Percentiles rank a stretch among this genome's conserved stretches.
Evolutionary conservation across 2,329 filamentous ascomycete species (phyloP).

Genomic region (Xylaria sp.): DNA sequence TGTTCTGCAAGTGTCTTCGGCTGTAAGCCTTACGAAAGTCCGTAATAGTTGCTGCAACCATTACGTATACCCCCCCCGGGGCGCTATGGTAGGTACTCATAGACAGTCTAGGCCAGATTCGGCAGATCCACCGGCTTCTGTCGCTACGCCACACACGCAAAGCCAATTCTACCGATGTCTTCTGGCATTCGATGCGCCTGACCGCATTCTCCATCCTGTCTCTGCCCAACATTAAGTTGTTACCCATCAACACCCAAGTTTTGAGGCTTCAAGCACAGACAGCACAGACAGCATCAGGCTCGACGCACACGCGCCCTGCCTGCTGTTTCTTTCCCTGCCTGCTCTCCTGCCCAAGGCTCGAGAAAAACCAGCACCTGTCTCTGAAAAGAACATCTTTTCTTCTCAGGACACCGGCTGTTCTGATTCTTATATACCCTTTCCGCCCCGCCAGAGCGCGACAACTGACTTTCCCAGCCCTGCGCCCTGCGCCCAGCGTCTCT

Average conservation of each 20-base stretch:
- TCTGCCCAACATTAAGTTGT: conserved; percentile 30
- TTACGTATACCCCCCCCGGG: too few species aligned
- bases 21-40: too few species aligned
- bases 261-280: conserved; percentile 29
- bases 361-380: conserved; percentile 22
- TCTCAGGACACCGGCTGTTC: conserved; percentile 17
- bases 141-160: neutral
- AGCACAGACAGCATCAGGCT: conserved; percentile 29
- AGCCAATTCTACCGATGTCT: neutral
- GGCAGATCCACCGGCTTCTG: neutral
- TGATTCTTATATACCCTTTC: conserved; percentile 23
- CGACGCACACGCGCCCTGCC: conserved; percentile 26
- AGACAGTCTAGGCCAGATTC: neutral
- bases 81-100: too few species aligned
- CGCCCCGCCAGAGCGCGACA: conserved; percentile 33
- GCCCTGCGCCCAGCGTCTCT: conserved; percentile 22
- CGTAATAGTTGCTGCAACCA: too few species aligned
- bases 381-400: conserved; percentile 19
- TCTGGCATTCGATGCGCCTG: conserved; percentile 8
- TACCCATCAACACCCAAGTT: conserved; percentile 26
- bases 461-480: conserved; percentile 19
- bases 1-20: too few species aligned
- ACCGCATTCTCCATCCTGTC: conserved; percentile 8
- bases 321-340: conserved; percentile 18
- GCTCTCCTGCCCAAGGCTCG: conserved; percentile 20